A percentile compares a stretch with the other conserved stretches of the same genome.
Evolutionary conservation across 352 stramenopile genomes (phyloP).

Genomic region (Globisporangium polare): DNA sequence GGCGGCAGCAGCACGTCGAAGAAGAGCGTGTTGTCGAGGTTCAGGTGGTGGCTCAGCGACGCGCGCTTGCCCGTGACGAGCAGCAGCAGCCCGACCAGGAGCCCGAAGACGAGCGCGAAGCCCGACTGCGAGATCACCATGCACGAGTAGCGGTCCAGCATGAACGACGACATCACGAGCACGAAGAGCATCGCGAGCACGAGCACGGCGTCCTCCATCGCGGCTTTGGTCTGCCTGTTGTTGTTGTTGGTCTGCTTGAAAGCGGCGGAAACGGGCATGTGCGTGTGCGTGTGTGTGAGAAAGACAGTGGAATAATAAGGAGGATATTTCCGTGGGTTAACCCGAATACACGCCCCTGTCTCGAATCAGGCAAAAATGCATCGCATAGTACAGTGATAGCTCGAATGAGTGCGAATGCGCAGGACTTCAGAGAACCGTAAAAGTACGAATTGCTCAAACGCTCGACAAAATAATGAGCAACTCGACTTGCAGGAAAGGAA

Average conservation of each 20-base stretch:
- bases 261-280: neutral
- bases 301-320: too few relatives aligned
- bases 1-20: constrained; percentile 83
- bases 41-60: constrained; percentile 70
- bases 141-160: constrained; percentile 80
- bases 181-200: constrained; percentile 84
- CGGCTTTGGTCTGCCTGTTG: constrained; percentile 2
- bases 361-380: too few relatives aligned
- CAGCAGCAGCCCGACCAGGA: constrained; percentile 66
- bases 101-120: constrained; percentile 79
- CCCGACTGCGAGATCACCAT: constrained; percentile 85
- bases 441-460: neutral
- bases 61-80: constrained; percentile 62
- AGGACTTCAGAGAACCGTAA: neutral
- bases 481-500: neutral
- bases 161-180: constrained; percentile 85
- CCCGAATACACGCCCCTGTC: neutral
- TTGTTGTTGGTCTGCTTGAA: neutral
- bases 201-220: constrained; percentile 81
- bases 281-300: neutral
- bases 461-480: too few relatives aligned
- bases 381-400: too few relatives aligned
- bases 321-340: neutral
- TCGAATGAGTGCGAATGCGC: too few relatives aligned
- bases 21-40: constrained; percentile 86